phyloP scores from a whole-genome alignment of 441 rosid species.

The Gossypium lobatum region DNA sequence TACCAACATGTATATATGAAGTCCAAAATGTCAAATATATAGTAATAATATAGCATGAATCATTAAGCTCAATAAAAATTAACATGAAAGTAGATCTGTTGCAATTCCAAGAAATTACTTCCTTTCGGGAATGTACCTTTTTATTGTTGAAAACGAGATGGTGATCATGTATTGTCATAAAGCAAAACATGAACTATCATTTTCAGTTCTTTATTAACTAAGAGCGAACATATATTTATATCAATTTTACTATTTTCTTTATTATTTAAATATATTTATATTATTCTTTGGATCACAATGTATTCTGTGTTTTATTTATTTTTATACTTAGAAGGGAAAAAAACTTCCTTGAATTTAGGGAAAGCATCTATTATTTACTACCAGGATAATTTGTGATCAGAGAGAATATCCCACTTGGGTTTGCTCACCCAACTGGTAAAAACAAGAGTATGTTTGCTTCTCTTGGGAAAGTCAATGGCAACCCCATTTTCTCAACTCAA shows the following conservation, averaged over 20 bases:
- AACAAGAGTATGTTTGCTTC: neutral
- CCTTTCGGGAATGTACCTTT: neutral
- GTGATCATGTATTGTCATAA: neutral
- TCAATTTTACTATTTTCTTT: neutral
- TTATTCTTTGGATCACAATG: neutral
- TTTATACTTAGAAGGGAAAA: neutral
- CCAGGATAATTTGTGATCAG: neutral
- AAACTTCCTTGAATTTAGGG: neutral
- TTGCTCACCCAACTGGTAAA: neutral
- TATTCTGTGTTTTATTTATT: neutral
- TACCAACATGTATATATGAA: too few species aligned
- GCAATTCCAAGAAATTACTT: neutral
- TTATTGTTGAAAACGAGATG: neutral
- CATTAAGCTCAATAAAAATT: neutral
- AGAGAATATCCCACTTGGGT: neutral
- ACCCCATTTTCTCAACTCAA: neutral
- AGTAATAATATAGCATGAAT: neutral
- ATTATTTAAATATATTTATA: neutral
- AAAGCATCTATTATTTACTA: neutral
- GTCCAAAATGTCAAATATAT: too few species aligned
- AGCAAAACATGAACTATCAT: neutral
- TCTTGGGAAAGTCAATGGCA: constrained; percentile 7
- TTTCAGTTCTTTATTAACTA: neutral
- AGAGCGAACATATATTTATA: neutral
- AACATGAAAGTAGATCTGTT: neutral